Conservation (phyloP, 73 alveolate species). For the Uronychia setigera region DNA sequence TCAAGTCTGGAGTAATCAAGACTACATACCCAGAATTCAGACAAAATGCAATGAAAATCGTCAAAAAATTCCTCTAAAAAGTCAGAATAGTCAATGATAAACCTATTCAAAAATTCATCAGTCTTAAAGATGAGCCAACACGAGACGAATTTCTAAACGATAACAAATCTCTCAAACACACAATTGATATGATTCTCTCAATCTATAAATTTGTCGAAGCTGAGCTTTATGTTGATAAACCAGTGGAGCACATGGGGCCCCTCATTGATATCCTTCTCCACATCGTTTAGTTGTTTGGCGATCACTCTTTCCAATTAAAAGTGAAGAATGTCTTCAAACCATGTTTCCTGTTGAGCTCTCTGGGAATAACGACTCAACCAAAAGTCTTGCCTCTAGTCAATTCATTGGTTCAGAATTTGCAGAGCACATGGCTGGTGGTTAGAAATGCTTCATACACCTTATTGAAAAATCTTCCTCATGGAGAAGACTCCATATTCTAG, state of each 20-base stretch:
- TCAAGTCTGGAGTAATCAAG: background rate
- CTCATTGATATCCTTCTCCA: constrained; percentile 27
- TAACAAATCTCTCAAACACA: background rate
- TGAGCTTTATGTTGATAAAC: constrained; percentile 24
- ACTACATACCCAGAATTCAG: constrained; percentile 57
- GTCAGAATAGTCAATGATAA: constrained; percentile 33
- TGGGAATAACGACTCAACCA: background rate
- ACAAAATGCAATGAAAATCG: constrained; percentile 34
- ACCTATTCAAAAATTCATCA: constrained; percentile 20
- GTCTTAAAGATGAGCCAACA: constrained; percentile 1
- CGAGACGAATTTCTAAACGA: constrained; percentile 4
- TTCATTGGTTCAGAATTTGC: constrained; percentile 17
- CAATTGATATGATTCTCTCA: background rate
- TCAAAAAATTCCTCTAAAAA: constrained; percentile 14
- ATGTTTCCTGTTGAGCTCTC: constrained; percentile 18
- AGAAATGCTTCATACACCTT: constrained; percentile 31
- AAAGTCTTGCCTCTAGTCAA: background rate
- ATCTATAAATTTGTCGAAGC: background rate
- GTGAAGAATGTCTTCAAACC: constrained; percentile 21
- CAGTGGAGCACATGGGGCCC: constrained; percentile 35
- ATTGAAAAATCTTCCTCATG: constrained; percentile 19
- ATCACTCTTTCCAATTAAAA: constrained; percentile 19
- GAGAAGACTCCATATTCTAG: constrained; percentile 7
- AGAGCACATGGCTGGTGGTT: constrained; percentile 40
- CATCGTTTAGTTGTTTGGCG: constrained; percentile 38